Conservation (phyloP, 2,329 filamentous ascomycete species). For the Cadophora sp. region DNA sequence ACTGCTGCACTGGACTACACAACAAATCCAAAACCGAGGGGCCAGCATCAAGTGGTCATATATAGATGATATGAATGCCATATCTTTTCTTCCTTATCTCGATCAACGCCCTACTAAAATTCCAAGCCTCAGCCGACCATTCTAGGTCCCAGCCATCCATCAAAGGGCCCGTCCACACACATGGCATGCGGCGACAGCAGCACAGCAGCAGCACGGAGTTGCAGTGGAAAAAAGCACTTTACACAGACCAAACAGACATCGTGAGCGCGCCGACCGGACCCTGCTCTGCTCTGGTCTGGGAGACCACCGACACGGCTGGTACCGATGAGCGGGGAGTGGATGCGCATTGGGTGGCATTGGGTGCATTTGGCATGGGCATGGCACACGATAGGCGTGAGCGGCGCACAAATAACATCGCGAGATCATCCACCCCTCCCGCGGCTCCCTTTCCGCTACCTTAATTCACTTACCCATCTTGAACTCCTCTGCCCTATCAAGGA, state of each 20-base stretch:
- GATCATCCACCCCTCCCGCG: background rate
- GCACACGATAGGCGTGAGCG: background rate
- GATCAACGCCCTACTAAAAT: background rate
- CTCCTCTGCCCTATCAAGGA: background rate
- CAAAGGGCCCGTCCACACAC: background rate
- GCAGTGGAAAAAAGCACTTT: background rate
- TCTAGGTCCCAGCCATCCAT: background rate
- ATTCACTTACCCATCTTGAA: too few species aligned
- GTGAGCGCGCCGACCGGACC: background rate
- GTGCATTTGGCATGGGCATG: background rate
- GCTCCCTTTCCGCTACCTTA: background rate
- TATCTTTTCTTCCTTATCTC: conserved; percentile 8
- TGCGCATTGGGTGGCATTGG: too few species aligned
- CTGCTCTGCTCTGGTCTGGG: background rate
- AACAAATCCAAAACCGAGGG: background rate
- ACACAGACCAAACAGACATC: background rate
- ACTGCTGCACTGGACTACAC: background rate
- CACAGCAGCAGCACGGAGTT: background rate
- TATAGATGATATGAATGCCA: background rate
- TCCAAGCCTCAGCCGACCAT: conserved; percentile 12
- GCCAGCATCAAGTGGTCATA: conserved; percentile 7
- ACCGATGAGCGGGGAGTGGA: conserved; percentile 13
- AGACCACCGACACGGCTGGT: background rate
- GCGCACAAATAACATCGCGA: background rate
- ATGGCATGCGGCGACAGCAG: background rate